These are phyloP conservation scores for Litsea cubeba DNA, from an alignment of 164 flowering plant genomes.

Conservation along the genomic window DNA sequence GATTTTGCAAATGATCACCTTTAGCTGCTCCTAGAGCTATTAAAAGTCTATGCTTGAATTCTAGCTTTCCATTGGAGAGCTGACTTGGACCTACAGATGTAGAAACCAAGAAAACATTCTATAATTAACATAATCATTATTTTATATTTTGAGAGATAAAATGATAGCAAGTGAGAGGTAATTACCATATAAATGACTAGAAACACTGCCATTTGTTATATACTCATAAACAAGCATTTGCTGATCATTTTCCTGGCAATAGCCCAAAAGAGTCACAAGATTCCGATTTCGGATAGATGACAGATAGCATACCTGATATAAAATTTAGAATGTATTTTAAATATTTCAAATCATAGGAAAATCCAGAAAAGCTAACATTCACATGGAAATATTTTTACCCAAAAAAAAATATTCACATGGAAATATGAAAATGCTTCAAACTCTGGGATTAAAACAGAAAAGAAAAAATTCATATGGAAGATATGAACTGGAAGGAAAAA, in stretches of 20 bases:
- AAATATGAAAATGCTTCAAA: too few relatives aligned
- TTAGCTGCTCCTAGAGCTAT: slow-evolving; percentile 93
- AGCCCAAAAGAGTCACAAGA: slow-evolving; percentile 76
- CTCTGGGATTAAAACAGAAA: too few relatives aligned
- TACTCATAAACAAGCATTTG: slow-evolving; percentile 84
- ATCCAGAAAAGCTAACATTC: not conserved
- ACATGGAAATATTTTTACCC: not conserved
- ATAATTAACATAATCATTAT: not conserved
- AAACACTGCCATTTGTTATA: slow-evolving; percentile 86
- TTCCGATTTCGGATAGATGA: slow-evolving; percentile 78
- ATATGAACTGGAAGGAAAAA: too few relatives aligned
- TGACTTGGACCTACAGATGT: slow-evolving; percentile 50
- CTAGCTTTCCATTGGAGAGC: slow-evolving; percentile 56
- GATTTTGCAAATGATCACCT: slow-evolving; percentile 94
- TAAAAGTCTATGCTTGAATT: slow-evolving; percentile 76
- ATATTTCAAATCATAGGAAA: not conserved
- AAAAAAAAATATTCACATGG: not conserved
- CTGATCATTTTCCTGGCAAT: slow-evolving; percentile 69
- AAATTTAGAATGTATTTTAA: slow-evolving; percentile 3
- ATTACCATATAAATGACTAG: slow-evolving; percentile 80
- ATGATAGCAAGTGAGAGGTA: slow-evolving; percentile 10
- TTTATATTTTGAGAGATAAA: not conserved
- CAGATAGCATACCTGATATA: slow-evolving; percentile 64
- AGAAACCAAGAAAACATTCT: slow-evolving; percentile 1
- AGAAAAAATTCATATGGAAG: too few relatives aligned